These are phyloP conservation scores for Acanthamoeba castellanii DNA, from an alignment of 208 protist genomes.

Conservation along the genomic window DNA sequence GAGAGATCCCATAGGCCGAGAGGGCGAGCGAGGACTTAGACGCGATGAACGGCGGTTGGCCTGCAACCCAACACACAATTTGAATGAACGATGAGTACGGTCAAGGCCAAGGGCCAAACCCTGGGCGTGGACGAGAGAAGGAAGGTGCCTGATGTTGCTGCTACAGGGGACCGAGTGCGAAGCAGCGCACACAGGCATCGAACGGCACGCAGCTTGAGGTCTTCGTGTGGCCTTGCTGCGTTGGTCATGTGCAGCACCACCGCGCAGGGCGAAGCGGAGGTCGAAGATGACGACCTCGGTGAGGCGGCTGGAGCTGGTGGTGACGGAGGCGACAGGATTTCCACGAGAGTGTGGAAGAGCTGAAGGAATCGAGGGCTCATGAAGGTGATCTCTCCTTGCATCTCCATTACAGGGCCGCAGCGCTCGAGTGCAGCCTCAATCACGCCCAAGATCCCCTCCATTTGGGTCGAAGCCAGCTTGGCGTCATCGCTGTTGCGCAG, in stretches of 20 bases:
- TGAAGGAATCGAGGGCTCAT: conserved; percentile 33
- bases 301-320: background rate
- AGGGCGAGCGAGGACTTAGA: conserved; percentile 65
- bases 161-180: background rate
- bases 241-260: background rate
- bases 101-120: no score
- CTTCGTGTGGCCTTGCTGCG: background rate
- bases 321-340: background rate
- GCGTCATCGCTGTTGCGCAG: background rate
- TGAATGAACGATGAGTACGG: background rate
- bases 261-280: no score
- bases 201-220: conserved; percentile 29
- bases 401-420: background rate
- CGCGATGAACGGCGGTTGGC: background rate
- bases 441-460: background rate
- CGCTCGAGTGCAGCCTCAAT: conserved; percentile 1
- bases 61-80: background rate
- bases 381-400: conserved; percentile 14
- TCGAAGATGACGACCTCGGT: background rate
- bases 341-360: conserved; percentile 61
- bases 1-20: conserved; percentile 4
- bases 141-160: background rate
- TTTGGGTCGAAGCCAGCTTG: background rate
- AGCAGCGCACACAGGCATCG: conserved; percentile 41
- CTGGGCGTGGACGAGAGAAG: no score